A percentile compares a stretch with the other conserved stretches of the same genome.
These are phyloP conservation scores for Trypanosoma scelopori DNA, from an alignment of 208 protist species.

Conservation along the genomic window DNA sequence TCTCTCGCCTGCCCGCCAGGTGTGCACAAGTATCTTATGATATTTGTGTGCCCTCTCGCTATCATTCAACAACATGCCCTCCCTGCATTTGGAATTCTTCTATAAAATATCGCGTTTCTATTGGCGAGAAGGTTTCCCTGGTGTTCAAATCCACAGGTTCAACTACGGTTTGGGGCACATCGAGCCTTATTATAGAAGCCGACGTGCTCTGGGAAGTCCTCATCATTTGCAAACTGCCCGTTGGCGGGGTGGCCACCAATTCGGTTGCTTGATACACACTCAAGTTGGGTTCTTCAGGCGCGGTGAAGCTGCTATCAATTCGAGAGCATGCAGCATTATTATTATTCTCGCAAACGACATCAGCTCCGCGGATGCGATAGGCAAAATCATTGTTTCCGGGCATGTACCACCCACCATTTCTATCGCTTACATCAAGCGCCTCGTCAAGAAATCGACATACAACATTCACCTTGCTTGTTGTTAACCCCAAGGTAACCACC, in stretches of 20 bases:
- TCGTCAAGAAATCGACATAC: slow-evolving; percentile 69
- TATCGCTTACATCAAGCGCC: slow-evolving; percentile 38
- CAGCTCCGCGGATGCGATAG: no score
- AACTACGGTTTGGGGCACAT: no score
- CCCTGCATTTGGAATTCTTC: not conserved
- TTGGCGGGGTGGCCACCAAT: no score
- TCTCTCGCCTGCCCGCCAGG: not conserved
- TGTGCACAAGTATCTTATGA: not conserved
- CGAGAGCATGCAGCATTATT: no score
- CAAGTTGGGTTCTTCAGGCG: not conserved
- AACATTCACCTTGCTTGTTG: slow-evolving; percentile 49
- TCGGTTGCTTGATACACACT: not conserved
- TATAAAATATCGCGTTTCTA: not conserved
- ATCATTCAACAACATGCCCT: not conserved
- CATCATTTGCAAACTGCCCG: no score
- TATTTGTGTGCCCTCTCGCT: no score
- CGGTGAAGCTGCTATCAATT: not conserved
- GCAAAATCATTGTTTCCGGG: not conserved
- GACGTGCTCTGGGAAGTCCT: no score
- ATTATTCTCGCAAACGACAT: no score
- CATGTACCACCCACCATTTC: slow-evolving; percentile 56
- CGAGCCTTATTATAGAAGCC: no score
- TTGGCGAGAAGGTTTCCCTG: not conserved
- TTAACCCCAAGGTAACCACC: slow-evolving; percentile 46
- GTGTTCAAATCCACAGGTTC: no score